Evolutionary conservation across 345 rosid species (phyloP).

Genomic region (rapeseed (Brassica napus)): Da-Ae NC_063452.1:23218501-23219000

Average conservation of each 20-base stretch:
- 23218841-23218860: constrained; percentile 31
- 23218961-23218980: constrained; percentile 90
- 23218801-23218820: no score
- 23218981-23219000: constrained; percentile 77
- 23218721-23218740: constrained; percentile 48
- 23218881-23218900: constrained; percentile 65
- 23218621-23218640: constrained; percentile 69
- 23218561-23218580: constrained; percentile 88
- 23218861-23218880: constrained; percentile 52
- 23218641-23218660: constrained; percentile 65
- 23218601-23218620: constrained; percentile 48
- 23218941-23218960: constrained; percentile 84
- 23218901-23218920: constrained; percentile 82
- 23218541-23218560: constrained; percentile 72
- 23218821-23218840: constrained; percentile 24
- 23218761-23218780: no score
- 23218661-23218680: constrained; percentile 64
- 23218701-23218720: constrained; percentile 86
- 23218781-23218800: no score
- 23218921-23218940: constrained; percentile 81
- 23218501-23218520: constrained; percentile 64
- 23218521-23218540: constrained; percentile 49
- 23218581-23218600: constrained; percentile 50
- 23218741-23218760: no score
- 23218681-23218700: constrained; percentile 73